phyloP scores from a whole-genome alignment of 495 filamentous ascomycete genomes.

The Neurospora tetrasperma region DNA sequence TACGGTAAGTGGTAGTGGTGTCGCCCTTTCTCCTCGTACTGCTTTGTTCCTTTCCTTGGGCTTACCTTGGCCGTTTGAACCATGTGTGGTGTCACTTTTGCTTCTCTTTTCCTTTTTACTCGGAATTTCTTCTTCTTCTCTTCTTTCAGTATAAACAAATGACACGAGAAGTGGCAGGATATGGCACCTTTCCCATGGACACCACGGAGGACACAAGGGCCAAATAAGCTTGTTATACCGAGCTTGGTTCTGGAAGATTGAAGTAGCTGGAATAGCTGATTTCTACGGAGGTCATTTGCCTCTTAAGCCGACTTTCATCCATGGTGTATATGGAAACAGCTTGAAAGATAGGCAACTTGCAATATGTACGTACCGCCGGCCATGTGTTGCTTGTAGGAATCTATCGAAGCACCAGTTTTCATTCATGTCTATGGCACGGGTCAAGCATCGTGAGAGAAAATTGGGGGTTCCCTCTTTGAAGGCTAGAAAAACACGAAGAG shows the following conservation, averaged over 20 bases:
- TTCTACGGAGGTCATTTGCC: too few relatives aligned
- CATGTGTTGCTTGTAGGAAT: neutral
- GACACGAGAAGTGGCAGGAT: neutral
- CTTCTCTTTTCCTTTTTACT: neutral
- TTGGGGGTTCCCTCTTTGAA: neutral
- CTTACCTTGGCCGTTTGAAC: neutral
- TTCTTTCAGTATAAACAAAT: neutral
- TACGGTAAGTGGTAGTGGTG: neutral
- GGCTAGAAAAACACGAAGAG: neutral
- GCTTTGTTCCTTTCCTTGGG: neutral
- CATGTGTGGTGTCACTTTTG: neutral
- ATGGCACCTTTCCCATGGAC: neutral
- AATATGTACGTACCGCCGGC: neutral
- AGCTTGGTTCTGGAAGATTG: neutral
- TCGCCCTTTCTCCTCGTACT: neutral
- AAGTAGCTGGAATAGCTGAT: too few relatives aligned
- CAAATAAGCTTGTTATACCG: neutral
- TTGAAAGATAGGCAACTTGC: neutral
- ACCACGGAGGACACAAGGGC: neutral
- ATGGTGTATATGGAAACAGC: neutral
- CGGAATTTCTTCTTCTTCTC: neutral
- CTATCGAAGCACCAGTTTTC: neutral
- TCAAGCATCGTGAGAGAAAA: neutral
- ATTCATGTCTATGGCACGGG: neutral
- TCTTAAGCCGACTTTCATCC: too few relatives aligned